Evolutionary conservation across 2,329 filamentous ascomycete genomes (phyloP).

Genomic region (Scopulariopsis brevicaulis): DNA sequence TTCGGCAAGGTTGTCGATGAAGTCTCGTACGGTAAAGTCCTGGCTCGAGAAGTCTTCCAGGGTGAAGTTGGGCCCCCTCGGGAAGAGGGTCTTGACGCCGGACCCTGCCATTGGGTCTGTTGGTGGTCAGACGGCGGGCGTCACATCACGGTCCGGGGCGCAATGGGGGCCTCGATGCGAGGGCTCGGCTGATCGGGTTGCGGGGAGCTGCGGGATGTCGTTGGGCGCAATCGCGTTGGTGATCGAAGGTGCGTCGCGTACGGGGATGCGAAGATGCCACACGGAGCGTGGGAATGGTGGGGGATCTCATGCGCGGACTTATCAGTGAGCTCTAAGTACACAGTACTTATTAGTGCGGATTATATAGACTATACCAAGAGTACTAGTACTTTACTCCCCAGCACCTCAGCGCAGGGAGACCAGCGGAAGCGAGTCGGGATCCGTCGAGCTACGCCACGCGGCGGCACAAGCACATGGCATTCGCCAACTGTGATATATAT

Average conservation of each 20-base stretch:
- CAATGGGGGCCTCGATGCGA: neutral
- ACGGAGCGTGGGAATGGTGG: neutral
- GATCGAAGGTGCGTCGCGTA: neutral
- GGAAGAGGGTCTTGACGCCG: slow-evolving; percentile 57
- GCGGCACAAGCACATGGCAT: neutral
- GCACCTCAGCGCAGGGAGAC: neutral
- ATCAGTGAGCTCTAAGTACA: neutral
- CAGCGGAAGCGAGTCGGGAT: neutral
- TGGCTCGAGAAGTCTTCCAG: slow-evolving; percentile 80
- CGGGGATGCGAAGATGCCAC: neutral
- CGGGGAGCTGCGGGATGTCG: neutral
- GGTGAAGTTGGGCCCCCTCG: slow-evolving; percentile 70
- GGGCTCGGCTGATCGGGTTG: neutral
- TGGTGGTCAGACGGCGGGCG: slow-evolving; percentile 5
- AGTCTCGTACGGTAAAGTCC: slow-evolving; percentile 97
- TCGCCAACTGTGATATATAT: neutral
- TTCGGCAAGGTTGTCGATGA: slow-evolving; percentile 87
- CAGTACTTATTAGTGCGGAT: neutral
- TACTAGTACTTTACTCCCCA: neutral
- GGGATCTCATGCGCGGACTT: neutral
- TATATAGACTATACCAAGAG: neutral
- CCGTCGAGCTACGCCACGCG: neutral
- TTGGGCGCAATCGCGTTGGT: neutral
- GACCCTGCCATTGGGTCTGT: slow-evolving; percentile 25
- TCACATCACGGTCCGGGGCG: neutral